Evolutionary conservation across 257 asterid genomes (phyloP).

Genomic region (Nicotiana tabacum): DNA sequence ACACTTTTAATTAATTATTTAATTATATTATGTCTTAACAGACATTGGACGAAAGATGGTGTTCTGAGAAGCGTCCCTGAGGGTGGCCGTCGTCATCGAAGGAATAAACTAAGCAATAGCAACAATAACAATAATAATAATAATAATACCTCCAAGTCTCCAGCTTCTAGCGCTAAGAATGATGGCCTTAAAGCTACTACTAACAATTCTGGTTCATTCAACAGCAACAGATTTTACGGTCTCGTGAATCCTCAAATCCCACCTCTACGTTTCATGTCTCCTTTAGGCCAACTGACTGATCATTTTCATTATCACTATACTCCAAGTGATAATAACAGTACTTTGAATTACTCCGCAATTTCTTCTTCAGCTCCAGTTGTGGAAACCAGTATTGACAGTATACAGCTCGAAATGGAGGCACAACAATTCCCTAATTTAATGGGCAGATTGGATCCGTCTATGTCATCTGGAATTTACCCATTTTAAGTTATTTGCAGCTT

Average conservation of each 20-base stretch:
- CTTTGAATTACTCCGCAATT: no score
- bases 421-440: slow-evolving; percentile 64
- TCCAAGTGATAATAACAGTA: slow-evolving; percentile 16
- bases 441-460: slow-evolving; percentile 30
- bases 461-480: slow-evolving; percentile 30
- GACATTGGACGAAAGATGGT: slow-evolving; percentile 92
- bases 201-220: slow-evolving; percentile 38
- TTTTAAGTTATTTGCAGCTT: no score
- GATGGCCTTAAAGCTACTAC: slow-evolving; percentile 33
- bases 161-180: slow-evolving; percentile 29
- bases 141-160: slow-evolving; percentile 45
- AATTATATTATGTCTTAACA: background rate
- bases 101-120: slow-evolving; percentile 63
- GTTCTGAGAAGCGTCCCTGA: slow-evolving; percentile 78
- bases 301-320: background rate
- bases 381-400: no score
- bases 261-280: slow-evolving; percentile 57
- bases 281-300: slow-evolving; percentile 52
- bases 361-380: no score
- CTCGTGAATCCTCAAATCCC: slow-evolving; percentile 36
- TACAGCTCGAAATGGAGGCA: slow-evolving; percentile 13
- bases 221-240: slow-evolving; percentile 4
- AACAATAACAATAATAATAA: background rate
- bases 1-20: no score
- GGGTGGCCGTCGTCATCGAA: slow-evolving; percentile 88